These are phyloP conservation scores for Sequoiadendron giganteum DNA, from an alignment of 75 land plant genomes.

Conservation along the genomic window DNA sequence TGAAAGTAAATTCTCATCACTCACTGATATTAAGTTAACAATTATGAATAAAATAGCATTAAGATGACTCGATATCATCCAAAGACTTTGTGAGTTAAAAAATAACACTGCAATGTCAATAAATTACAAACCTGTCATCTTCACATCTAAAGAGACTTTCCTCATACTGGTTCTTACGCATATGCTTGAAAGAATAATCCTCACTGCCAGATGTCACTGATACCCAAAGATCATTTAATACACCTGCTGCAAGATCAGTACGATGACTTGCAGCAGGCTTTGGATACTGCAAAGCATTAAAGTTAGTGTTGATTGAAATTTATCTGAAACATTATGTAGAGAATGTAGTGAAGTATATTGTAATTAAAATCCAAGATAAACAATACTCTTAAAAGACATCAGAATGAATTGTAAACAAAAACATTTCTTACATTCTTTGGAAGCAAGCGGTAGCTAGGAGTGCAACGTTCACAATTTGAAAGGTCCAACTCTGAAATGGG, in stretches of 20 bases:
- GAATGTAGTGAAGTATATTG: neutral
- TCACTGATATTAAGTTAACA: neutral
- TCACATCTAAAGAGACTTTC: constrained; percentile 82
- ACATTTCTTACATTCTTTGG: constrained; percentile 62
- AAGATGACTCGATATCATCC: neutral
- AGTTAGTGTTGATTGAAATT: constrained; percentile 5
- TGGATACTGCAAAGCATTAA: constrained; percentile 53
- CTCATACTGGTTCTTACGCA: constrained; percentile 83
- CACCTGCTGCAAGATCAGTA: constrained; percentile 55
- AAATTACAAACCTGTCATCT: constrained; percentile 60
- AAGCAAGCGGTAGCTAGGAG: constrained; percentile 95
- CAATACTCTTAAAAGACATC: neutral
- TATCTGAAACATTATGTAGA: neutral
- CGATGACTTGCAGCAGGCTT: constrained; percentile 60
- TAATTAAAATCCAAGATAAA: neutral
- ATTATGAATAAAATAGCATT: constrained; percentile 1
- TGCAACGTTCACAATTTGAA: constrained; percentile 82
- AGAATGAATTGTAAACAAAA: neutral
- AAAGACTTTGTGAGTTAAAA: neutral
- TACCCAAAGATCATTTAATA: constrained; percentile 76
- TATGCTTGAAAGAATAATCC: constrained; percentile 85
- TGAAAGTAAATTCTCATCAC: neutral
- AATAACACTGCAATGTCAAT: neutral
- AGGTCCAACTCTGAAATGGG: constrained; percentile 95
- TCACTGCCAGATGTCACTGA: constrained; percentile 86